These are phyloP conservation scores for Vaccinium corymbosum DNA, from an alignment of 148 eudicot genomes.

Conservation along the genomic window DNA sequence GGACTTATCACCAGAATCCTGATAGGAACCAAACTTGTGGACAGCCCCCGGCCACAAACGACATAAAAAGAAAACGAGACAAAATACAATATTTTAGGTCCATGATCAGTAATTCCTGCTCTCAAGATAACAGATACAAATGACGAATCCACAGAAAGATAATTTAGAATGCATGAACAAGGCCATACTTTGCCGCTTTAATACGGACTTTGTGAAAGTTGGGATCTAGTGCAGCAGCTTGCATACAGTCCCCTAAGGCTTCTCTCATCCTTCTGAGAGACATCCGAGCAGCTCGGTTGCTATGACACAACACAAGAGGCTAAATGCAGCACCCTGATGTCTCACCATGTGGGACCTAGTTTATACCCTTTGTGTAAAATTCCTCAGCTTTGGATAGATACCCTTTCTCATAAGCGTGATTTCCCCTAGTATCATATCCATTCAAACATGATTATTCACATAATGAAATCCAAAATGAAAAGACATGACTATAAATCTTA, in stretches of 20 bases:
- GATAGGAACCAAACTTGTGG: background rate
- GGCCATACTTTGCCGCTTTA: slow-evolving; percentile 87
- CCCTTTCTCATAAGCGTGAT: slow-evolving; percentile 76
- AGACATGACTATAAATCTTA: slow-evolving; percentile 1
- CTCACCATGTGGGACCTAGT: slow-evolving; percentile 34
- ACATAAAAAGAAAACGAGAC: background rate
- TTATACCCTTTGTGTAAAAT: slow-evolving; percentile 72
- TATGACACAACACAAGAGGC: slow-evolving; percentile 84
- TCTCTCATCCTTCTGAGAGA: slow-evolving; percentile 79
- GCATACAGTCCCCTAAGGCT: slow-evolving; percentile 67
- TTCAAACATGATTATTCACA: background rate
- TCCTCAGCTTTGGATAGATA: slow-evolving; percentile 68
- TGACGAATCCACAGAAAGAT: background rate
- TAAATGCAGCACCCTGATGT: slow-evolving; percentile 31
- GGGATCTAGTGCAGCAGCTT: slow-evolving; percentile 68
- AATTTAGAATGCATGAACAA: background rate
- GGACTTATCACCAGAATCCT: background rate
- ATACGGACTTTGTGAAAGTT: slow-evolving; percentile 62
- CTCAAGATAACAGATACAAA: background rate
- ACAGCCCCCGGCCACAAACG: background rate
- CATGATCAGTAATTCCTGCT: background rate
- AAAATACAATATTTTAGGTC: background rate
- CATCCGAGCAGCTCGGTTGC: slow-evolving; percentile 94
- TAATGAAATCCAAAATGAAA: background rate
- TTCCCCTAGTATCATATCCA: slow-evolving; percentile 59